phyloP scores from a whole-genome alignment of 306 rosid species.

The Purshia tridentata region DNA sequence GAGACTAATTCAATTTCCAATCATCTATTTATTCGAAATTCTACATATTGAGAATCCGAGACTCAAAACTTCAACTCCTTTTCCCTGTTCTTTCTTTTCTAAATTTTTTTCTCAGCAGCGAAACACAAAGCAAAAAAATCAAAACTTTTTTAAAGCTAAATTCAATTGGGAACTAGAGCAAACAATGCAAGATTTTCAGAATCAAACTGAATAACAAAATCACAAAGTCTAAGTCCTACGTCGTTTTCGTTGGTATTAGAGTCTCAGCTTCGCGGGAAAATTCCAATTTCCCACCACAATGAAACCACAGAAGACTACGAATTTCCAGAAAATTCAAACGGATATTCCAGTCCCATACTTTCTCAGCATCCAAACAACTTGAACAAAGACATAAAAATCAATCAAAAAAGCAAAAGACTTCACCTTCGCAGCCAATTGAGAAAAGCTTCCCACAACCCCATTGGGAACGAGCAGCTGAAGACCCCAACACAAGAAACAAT shows the following conservation, averaged over 20 bases:
- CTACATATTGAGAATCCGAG: neutral
- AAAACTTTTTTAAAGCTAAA: neutral
- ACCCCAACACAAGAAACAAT: neutral
- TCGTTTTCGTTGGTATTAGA: no score
- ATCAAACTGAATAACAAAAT: neutral
- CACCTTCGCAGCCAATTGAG: slow-evolving; percentile 71
- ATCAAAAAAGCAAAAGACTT: neutral
- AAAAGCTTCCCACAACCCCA: slow-evolving; percentile 64
- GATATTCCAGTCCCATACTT: neutral
- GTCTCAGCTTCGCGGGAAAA: neutral
- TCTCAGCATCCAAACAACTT: slow-evolving; percentile 20
- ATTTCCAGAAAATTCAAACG: neutral
- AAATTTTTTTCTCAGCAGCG: slow-evolving; percentile 4
- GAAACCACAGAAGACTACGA: neutral
- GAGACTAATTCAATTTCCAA: neutral
- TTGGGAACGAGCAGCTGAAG: slow-evolving; percentile 21
- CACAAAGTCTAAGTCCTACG: neutral
- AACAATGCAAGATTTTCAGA: neutral
- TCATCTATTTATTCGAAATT: neutral
- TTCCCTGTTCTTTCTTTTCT: neutral
- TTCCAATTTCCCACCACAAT: neutral
- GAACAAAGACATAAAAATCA: neutral
- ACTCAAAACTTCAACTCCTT: neutral
- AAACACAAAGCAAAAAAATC: slow-evolving; percentile 6
- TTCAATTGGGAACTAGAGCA: neutral